Conservation (phyloP, 257 asterid species). For the Solanum appendiculatum region DNA sequence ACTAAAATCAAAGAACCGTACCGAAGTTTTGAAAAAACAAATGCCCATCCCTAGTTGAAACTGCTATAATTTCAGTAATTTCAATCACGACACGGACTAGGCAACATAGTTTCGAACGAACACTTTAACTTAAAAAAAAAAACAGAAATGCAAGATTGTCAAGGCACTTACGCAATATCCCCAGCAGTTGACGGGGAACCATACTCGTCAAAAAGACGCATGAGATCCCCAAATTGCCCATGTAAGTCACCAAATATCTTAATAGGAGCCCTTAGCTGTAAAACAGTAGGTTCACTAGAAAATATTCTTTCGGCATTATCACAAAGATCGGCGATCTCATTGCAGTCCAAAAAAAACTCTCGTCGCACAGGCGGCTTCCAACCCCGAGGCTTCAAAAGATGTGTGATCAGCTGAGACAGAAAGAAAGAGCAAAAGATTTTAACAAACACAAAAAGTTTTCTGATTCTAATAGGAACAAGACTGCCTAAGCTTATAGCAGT, state of each 20-base stretch:
- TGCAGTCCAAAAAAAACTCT: slow-evolving; percentile 97
- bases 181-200: slow-evolving; percentile 99
- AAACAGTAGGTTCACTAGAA: slow-evolving; percentile 83
- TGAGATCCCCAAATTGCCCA: slow-evolving; percentile 98
- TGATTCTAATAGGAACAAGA: neutral
- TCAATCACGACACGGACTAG: neutral
- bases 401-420: slow-evolving; percentile 62
- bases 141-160: neutral
- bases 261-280: slow-evolving; percentile 93
- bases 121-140: neutral
- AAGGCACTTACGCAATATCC: slow-evolving; percentile 77
- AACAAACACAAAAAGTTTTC: neutral
- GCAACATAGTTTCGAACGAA: neutral
- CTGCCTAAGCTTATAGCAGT: neutral
- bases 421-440: neutral
- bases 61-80: neutral
- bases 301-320: slow-evolving; percentile 93
- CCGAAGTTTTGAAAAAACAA: neutral
- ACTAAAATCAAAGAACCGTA: neutral
- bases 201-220: slow-evolving; percentile 98
- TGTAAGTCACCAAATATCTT: slow-evolving; percentile 98
- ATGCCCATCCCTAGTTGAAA: neutral
- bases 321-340: slow-evolving; percentile 98
- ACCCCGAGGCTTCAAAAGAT: slow-evolving; percentile 96
- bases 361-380: slow-evolving; percentile 99